Base-by-base conservation (phyloP, 192 early-diverging fungal species). In the Rhizophagus clarus region DNA sequence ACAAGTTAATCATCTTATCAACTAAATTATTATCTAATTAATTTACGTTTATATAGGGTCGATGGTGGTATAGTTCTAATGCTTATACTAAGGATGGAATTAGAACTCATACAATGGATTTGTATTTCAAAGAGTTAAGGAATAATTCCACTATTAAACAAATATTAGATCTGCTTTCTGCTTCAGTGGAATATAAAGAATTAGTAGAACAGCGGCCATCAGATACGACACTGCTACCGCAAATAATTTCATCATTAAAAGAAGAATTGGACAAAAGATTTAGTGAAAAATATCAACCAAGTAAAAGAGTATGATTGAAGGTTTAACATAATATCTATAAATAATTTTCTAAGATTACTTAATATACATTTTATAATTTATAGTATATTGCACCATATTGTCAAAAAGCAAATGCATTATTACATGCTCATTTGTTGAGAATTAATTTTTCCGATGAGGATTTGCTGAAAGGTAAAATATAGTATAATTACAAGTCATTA, bases 41-140 rank as follows among this genome's bases (percentile, higher is more conserved):
- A 24, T 31, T 85, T 56, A 40, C 66, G 22, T 62, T 51, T 75
- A 20, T 69, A 28, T 29, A 91, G 90, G 96, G 94, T 17, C 89
- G 89, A 75, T 98, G 97, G 98, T 99, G 98, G 98, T 94, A 95
- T 85, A 90, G 90, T 72, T 95, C 95, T 64, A 95, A 93, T 80
- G 84, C 91, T 78, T 91, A 91, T 75, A 97, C 95, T 83, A 97
- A 96, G 82, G 94, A 98, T 80, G 91, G 90, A 79, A 95, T 99
- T 77, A 87, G 95, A 47, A 93, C 96, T 76, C 88, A 83, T 63
- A 95, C 97, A 15, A 99, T 99, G 97, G 93, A 88, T 45, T 83
- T 83, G 10, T 98, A 95, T 87, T 98, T 97, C 83, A 95, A 94
- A 82, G 94, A 95, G 66, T 83, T 98, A 76, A 95, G 93, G 72